Conservation (phyloP, 2,329 filamentous ascomycete species). For the Trichoderma pleuroti region DNA sequence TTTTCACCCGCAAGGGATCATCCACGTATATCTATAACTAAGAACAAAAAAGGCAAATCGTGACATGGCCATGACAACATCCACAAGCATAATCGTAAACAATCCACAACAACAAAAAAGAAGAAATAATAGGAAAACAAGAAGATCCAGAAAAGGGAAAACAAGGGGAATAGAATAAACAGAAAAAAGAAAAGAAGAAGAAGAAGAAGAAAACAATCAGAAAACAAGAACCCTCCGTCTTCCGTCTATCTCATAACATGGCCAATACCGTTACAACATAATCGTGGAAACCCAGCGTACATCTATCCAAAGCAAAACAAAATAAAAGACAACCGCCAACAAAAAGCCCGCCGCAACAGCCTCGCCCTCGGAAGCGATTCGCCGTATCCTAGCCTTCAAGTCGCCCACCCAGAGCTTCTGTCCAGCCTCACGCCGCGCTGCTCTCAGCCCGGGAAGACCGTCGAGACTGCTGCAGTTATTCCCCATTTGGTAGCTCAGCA, state of each 20-base stretch:
- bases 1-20: slow-evolving; percentile 9
- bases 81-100: not conserved
- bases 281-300: not conserved
- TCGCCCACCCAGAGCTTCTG: slow-evolving; percentile 47
- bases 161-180: not conserved
- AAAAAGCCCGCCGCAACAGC: slow-evolving; percentile 34
- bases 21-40: slow-evolving; percentile 3
- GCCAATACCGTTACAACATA: slow-evolving; percentile 8
- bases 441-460: slow-evolving; percentile 54
- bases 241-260: slow-evolving; percentile 11
- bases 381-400: slow-evolving; percentile 26
- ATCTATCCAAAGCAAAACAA: slow-evolving; percentile 28
- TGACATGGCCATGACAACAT: not conserved
- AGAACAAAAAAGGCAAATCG: not conserved
- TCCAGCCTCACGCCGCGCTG: slow-evolving; percentile 48
- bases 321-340: slow-evolving; percentile 31
- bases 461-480: slow-evolving; percentile 57
- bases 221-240: not conserved
- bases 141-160: not conserved
- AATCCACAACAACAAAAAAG: not conserved
- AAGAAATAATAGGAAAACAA: not conserved
- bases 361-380: slow-evolving; percentile 31
- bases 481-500: slow-evolving; percentile 53
- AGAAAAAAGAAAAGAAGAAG: not conserved
- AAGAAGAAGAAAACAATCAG: not conserved